Evolutionary conservation across 768 basidiomycete species (phyloP).

Genomic region (Leccinum pellstonianum): DNA sequence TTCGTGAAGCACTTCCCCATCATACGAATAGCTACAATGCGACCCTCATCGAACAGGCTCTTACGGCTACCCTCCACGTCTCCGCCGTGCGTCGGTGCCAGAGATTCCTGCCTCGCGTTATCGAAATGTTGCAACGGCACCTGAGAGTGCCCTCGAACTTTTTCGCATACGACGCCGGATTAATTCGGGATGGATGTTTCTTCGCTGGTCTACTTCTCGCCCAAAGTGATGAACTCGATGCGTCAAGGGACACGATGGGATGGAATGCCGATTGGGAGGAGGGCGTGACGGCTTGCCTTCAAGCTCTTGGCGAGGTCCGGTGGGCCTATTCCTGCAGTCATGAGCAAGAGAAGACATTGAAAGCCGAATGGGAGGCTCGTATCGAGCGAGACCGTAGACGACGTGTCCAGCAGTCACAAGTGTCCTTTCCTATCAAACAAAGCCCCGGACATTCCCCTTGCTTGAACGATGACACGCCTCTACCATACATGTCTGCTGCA

Average conservation of each 20-base stretch:
- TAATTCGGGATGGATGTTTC: conserved; percentile 88
- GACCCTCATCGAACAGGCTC: conserved; percentile 45
- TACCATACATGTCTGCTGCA: conserved; percentile 12
- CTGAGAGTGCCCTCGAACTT: conserved; percentile 45
- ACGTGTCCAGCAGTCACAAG: conserved; percentile 22
- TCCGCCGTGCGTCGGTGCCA: conserved; percentile 50
- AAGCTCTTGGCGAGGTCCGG: conserved; percentile 76
- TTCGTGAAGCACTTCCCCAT: conserved; percentile 68
- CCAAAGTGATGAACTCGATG: conserved; percentile 42
- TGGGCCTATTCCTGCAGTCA: conserved; percentile 79
- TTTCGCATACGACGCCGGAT: conserved; percentile 82
- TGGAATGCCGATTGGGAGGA: conserved; percentile 35
- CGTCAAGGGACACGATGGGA: conserved; percentile 16
- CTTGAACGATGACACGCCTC: conserved; percentile 20
- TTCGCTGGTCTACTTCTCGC: conserved; percentile 80
- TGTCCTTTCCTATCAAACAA: conserved; percentile 23
- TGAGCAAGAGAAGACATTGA: conserved; percentile 65
- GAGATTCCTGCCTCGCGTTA: conserved; percentile 47
- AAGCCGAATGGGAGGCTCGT: conserved; percentile 44
- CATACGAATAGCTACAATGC: conserved; percentile 45
- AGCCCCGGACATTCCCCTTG: conserved; percentile 31
- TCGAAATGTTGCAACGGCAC: conserved; percentile 52
- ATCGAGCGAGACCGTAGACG: conserved; percentile 32
- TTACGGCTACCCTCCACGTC: conserved; percentile 45
- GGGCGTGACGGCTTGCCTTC: conserved; percentile 52